These are phyloP conservation scores for Gleditsia sinensis DNA, from an alignment of 306 rosid genomes.

Conservation along the genomic window DNA sequence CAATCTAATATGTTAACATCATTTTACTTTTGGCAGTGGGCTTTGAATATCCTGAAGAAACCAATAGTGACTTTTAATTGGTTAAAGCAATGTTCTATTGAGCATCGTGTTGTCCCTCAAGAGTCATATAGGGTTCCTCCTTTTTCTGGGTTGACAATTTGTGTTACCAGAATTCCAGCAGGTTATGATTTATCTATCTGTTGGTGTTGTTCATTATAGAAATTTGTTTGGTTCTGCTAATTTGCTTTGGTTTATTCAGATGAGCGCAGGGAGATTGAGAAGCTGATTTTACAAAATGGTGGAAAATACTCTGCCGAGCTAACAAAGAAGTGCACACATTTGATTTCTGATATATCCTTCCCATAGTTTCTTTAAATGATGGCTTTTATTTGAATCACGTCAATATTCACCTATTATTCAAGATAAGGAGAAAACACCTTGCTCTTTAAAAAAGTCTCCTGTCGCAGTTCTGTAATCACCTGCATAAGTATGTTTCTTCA, in stretches of 20 bases:
- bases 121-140: slow-evolving; percentile 88
- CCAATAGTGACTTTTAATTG: slow-evolving; percentile 82
- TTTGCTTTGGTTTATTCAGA: slow-evolving; percentile 55
- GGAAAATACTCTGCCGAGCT: slow-evolving; percentile 90
- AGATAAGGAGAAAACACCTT: slow-evolving; percentile 1
- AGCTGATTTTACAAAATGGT: slow-evolving; percentile 71
- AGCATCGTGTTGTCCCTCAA: slow-evolving; percentile 91
- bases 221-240: slow-evolving; percentile 37
- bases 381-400: slow-evolving; percentile 24
- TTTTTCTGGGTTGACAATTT: slow-evolving; percentile 84
- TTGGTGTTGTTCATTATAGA: slow-evolving; percentile 33
- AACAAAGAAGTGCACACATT: slow-evolving; percentile 85
- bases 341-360: slow-evolving; percentile 95
- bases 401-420: slow-evolving; percentile 20
- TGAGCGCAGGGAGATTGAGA: slow-evolving; percentile 77
- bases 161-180: slow-evolving; percentile 81
- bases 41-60: slow-evolving; percentile 84
- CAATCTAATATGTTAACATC: slow-evolving; percentile 34
- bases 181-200: slow-evolving; percentile 56
- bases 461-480: neutral
- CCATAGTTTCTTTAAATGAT: slow-evolving; percentile 28
- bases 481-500: slow-evolving; percentile 28
- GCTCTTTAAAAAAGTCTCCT: slow-evolving; percentile 7
- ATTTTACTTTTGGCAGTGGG: slow-evolving; percentile 73
- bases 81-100: slow-evolving; percentile 89